phyloP scores from a whole-genome alignment of 805 yeast genomes.

The Teunomyces lycoperdinae region DNA sequence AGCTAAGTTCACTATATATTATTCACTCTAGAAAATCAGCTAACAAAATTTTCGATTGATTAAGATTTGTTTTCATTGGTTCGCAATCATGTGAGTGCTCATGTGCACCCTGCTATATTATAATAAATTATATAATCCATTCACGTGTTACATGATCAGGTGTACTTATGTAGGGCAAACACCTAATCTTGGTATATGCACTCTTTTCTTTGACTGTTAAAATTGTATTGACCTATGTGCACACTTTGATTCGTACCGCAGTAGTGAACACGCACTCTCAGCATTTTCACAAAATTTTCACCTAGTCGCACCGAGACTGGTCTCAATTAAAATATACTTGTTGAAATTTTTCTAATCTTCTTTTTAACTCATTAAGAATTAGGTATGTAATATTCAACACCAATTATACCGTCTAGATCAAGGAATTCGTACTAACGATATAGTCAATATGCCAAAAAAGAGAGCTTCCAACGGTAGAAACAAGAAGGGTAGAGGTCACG shows the following conservation, averaged over 20 bases:
- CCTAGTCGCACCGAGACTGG: slow-evolving; percentile 1
- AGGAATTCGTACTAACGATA: slow-evolving; percentile 21
- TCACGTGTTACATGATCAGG: neutral
- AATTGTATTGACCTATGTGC: neutral
- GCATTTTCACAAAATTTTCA: slow-evolving; percentile 3
- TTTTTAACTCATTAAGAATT: slow-evolving; percentile 3
- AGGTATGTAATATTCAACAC: neutral
- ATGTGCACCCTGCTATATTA: neutral
- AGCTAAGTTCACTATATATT: slow-evolving; percentile 3
- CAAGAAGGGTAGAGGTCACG: slow-evolving; percentile 99
- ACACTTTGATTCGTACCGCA: neutral
- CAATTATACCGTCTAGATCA: neutral
- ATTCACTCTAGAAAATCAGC: slow-evolving; percentile 3
- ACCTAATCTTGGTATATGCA: neutral
- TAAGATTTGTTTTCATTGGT: slow-evolving; percentile 4
- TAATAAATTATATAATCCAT: neutral
- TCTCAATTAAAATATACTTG: slow-evolving; percentile 4
- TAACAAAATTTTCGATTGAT: slow-evolving; percentile 4
- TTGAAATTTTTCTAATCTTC: slow-evolving; percentile 2
- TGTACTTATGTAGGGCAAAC: neutral
- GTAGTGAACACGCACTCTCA: neutral
- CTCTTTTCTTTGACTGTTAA: neutral
- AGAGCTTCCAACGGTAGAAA: slow-evolving; percentile 99
- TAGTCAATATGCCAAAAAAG: slow-evolving; percentile 95
- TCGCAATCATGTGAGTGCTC: slow-evolving; percentile 2